Conservation (phyloP, 306 rosid species). For the Arachis stenosperma region DNA sequence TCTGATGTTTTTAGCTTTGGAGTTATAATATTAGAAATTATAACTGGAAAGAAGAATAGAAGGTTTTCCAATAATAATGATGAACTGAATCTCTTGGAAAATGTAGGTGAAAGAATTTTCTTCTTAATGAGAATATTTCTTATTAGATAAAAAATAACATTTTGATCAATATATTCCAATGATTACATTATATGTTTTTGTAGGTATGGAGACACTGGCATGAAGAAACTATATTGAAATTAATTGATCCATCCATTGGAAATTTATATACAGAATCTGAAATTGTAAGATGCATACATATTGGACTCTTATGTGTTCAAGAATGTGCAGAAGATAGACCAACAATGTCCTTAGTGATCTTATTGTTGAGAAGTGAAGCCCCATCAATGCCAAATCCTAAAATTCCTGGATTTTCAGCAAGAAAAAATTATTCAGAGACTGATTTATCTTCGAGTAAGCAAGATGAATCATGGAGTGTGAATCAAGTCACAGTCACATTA, state of each 20-base stretch:
- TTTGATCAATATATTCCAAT: not conserved
- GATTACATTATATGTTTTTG: constrained; percentile 15
- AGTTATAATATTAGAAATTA: constrained; percentile 58
- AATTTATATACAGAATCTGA: constrained; percentile 47
- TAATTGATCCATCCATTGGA: constrained; percentile 51
- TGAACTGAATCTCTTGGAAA: constrained; percentile 57
- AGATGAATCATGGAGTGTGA: constrained; percentile 52
- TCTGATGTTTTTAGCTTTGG: constrained; percentile 72
- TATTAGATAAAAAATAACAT: not conserved
- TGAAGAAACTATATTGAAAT: constrained; percentile 53
- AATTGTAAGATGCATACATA: constrained; percentile 63
- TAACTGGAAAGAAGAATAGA: constrained; percentile 60
- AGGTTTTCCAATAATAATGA: constrained; percentile 47
- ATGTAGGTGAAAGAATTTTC: constrained; percentile 41
- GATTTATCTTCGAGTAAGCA: constrained; percentile 49
- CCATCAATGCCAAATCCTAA: constrained; percentile 56
- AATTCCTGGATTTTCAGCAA: constrained; percentile 53
- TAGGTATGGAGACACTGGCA: constrained; percentile 70
- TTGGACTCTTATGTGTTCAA: constrained; percentile 52
- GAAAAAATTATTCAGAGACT: constrained; percentile 38
- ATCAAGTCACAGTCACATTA: constrained; percentile 49
- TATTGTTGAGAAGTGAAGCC: constrained; percentile 57
- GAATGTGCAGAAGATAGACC: constrained; percentile 47
- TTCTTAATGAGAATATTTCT: not conserved
- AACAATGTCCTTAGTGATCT: constrained; percentile 47